Conservation (phyloP, 495 filamentous ascomycete genomes). For the Aspergillus incahuasiensis region DNA sequence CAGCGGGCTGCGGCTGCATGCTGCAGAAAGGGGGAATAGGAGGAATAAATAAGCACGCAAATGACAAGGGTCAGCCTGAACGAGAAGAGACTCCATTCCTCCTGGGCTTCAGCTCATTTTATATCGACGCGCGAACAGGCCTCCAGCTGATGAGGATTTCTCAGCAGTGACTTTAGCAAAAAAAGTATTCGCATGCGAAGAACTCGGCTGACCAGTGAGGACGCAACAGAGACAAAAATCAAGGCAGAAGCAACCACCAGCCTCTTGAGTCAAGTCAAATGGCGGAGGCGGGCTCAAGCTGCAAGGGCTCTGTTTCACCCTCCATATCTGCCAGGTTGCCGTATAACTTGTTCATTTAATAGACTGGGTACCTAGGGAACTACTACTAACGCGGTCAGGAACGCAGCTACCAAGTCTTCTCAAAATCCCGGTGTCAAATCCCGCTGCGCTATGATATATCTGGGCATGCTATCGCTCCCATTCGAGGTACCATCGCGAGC, state of each 20-base stretch:
- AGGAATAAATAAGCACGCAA: not conserved
- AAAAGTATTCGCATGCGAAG: not conserved
- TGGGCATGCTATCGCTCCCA: not conserved
- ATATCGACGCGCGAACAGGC: slow-evolving; percentile 1
- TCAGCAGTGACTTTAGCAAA: not conserved
- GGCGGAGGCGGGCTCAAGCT: not conserved
- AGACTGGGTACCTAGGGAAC: too few relatives aligned
- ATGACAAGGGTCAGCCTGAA: not conserved
- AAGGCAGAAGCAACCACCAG: slow-evolving; percentile 2
- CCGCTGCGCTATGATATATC: not conserved
- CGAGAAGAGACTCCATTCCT: not conserved
- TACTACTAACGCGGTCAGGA: not conserved
- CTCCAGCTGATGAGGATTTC: slow-evolving; percentile 4
- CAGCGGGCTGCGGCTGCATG: not conserved
- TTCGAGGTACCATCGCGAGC: not conserved
- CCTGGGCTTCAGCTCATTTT: not conserved
- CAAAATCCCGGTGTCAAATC: not conserved
- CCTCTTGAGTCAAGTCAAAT: not conserved
- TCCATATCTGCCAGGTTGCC: not conserved
- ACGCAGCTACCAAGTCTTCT: not conserved
- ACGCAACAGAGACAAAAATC: not conserved
- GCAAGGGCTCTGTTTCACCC: not conserved
- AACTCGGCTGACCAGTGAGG: slow-evolving; percentile 5
- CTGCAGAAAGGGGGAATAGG: not conserved
- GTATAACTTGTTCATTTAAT: not conserved